A percentile compares a stretch with the other conserved stretches of the same genome.
Conservation (phyloP, 805 yeast genomes). For the Saturnispora ahearnii region DNA sequence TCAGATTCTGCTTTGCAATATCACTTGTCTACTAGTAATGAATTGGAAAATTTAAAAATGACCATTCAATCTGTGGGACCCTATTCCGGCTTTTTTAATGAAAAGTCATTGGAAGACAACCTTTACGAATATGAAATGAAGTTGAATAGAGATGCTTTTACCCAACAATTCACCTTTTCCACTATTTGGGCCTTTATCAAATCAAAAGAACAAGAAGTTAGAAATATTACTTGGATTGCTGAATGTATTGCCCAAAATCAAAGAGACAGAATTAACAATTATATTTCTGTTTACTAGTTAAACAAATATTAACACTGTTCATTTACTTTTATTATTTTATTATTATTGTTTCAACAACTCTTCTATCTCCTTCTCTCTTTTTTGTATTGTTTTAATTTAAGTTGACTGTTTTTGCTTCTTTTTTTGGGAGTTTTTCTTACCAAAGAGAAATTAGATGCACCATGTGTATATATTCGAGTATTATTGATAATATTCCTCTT, state of each 20-base stretch:
- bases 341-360: not conserved
- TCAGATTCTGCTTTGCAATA: slow-evolving; percentile 57
- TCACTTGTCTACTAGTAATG: slow-evolving; percentile 68
- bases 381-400: not conserved
- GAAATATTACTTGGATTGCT: slow-evolving; percentile 99
- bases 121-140: slow-evolving; percentile 90
- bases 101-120: slow-evolving; percentile 81
- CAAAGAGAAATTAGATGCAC: not conserved
- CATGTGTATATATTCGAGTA: not conserved
- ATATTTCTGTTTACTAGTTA: slow-evolving; percentile 69
- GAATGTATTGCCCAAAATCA: slow-evolving; percentile 99
- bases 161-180: slow-evolving; percentile 88
- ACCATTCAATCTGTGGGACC: slow-evolving; percentile 58
- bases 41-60: slow-evolving; percentile 69
- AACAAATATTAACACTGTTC: not conserved
- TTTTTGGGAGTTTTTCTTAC: not conserved
- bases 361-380: not conserved
- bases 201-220: slow-evolving; percentile 91
- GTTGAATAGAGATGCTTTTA: slow-evolving; percentile 82
- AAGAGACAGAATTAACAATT: slow-evolving; percentile 85
- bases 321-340: not conserved
- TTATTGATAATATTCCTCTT: not conserved
- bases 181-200: slow-evolving; percentile 96
- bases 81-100: slow-evolving; percentile 48
- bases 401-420: not conserved